phyloP scores from a whole-genome alignment of 768 basidiomycete genomes.

The Russula griseocarnosa region DNA sequence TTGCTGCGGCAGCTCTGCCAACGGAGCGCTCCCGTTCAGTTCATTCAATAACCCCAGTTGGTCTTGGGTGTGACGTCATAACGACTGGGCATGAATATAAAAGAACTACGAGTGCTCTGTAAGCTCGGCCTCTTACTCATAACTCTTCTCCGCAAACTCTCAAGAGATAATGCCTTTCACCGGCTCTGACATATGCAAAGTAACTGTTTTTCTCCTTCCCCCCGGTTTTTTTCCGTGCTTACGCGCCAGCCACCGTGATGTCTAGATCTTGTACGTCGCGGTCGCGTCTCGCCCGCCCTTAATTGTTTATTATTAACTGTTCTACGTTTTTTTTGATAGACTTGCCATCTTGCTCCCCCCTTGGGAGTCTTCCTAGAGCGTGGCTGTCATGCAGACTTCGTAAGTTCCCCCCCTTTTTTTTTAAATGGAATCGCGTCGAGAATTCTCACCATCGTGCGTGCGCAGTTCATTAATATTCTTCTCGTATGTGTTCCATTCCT shows the following conservation, averaged over 20 bases:
- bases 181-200: conserved; percentile 74
- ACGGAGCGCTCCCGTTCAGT: background rate
- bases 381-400: conserved; percentile 74
- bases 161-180: conserved; percentile 78
- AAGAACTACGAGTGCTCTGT: background rate
- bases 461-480: conserved; percentile 66
- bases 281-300: background rate
- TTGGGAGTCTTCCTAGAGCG: conserved; percentile 86
- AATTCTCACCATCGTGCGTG: background rate
- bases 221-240: background rate
- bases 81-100: background rate
- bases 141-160: no score
- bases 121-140: no score
- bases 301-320: background rate
- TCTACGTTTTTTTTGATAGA: conserved; percentile 34
- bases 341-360: conserved; percentile 75
- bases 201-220: conserved; percentile 32
- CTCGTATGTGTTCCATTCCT: conserved; percentile 39
- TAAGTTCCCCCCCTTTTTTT: conserved; percentile 37
- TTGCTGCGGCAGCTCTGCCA: no score
- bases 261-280: conserved; percentile 44
- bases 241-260: conserved; percentile 1
- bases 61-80: conserved; percentile 22
- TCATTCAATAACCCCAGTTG: no score
- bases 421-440: background rate